Evolutionary conservation across 495 filamentous ascomycete genomes (phyloP), one percentile per base, ranked within the genome.

Genomic region (Penicillium longicatenatum): DNA sequence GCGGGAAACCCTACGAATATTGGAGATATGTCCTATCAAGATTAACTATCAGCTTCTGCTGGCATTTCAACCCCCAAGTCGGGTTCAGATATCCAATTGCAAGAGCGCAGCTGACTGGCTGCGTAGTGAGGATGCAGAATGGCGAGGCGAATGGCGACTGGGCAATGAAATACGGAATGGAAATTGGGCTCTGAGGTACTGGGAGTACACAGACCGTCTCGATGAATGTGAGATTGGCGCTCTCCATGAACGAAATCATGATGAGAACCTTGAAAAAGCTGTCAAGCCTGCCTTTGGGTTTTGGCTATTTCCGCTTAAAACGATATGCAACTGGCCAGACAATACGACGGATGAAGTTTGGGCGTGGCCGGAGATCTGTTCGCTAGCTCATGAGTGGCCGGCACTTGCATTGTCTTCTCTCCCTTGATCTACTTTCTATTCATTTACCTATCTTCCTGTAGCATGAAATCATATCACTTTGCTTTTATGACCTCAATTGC

Each of bases 281-380:
- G 20, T 45, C 43, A 45, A 45, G 9, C 43, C 43, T 11, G 43
- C 43, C n/a, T 54, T 45, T 54, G 39, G 51, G 1, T 45, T 54
- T 14, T 54, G 51, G 51, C 16, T 54, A 12, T 43, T 54, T 45
- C 51, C 39, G 11, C 39, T 50, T 0, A 17, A 33, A 24, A 24
- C 47, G 14, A 29, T 50, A 4, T 17, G 47, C 19, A 17, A 10
- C 2, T 50, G 24, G 24, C 47, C 47, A 30, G 16, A 17, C 2
- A n/a, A 30, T 16, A 3, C 14, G 16, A 8, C 10, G 14, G 47
- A 19, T 17, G 16, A 12, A 33, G 4, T 8, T 33, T 30, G 26
- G 26, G 12, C 14, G 6, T 33, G 47, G 29, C 47, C 22, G 12
- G 24, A 17, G 19, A 9, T 33, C 16, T 50, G 47, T 16, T 17